phyloP scores from a whole-genome alignment of 495 filamentous ascomycete genomes.

The Penicillium chermesinum region DNA sequence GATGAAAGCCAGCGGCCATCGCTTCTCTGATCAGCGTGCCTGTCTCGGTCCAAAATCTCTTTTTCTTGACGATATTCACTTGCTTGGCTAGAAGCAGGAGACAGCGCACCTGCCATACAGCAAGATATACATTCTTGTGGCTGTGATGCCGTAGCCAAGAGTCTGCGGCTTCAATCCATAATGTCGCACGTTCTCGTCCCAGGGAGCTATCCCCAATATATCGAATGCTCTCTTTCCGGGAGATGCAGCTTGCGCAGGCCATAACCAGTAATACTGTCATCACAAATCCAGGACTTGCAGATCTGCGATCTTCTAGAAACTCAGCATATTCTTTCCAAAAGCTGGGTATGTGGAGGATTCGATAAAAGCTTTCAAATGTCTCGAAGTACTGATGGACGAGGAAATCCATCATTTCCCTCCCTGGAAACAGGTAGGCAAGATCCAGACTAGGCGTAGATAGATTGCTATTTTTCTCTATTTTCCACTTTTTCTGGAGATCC shows the following conservation, averaged over 20 bases:
- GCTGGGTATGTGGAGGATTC: slow-evolving; percentile 48
- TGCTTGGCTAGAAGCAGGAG: slow-evolving; percentile 45
- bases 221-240: slow-evolving; percentile 30
- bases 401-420: slow-evolving; percentile 36
- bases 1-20: slow-evolving; percentile 51
- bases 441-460: slow-evolving; percentile 16
- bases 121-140: slow-evolving; percentile 39
- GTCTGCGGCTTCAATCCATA: slow-evolving; percentile 34
- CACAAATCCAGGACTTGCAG: slow-evolving; percentile 18
- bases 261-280: slow-evolving; percentile 35
- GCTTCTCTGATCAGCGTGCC: slow-evolving; percentile 45
- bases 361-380: slow-evolving; percentile 42
- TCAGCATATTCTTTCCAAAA: slow-evolving; percentile 44
- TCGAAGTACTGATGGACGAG: slow-evolving; percentile 43
- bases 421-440: slow-evolving; percentile 26
- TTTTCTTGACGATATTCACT: slow-evolving; percentile 44
- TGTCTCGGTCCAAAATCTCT: slow-evolving; percentile 47
- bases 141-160: slow-evolving; percentile 32
- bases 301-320: slow-evolving; percentile 34
- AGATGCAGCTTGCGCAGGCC: slow-evolving; percentile 26
- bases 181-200: slow-evolving; percentile 29
- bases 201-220: slow-evolving; percentile 37
- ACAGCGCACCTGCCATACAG: slow-evolving; percentile 48
- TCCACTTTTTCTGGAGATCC: slow-evolving; percentile 25
- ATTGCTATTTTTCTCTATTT: slow-evolving; percentile 8